phyloP scores from a whole-genome alignment of 768 basidiomycete species.

The Tulasnella sp. region DNA sequence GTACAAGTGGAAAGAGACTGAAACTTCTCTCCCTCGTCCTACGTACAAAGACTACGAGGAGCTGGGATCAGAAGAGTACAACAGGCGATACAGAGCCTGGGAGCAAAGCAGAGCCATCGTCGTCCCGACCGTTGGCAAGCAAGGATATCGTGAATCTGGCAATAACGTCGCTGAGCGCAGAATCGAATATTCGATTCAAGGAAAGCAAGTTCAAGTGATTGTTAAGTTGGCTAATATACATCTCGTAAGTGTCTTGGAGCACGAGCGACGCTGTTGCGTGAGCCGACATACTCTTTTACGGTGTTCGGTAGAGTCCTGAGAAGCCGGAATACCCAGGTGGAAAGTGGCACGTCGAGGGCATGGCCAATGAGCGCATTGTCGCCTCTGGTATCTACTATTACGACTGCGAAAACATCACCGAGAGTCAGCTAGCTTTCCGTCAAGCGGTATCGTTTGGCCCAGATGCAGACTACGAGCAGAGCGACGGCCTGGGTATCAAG shows the following conservation, averaged over 20 bases:
- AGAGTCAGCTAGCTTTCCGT: constrained; percentile 10
- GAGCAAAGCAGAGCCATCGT: background rate
- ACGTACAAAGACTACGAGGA: background rate
- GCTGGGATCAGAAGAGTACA: background rate
- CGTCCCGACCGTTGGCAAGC: background rate
- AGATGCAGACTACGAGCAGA: background rate
- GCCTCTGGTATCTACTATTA: constrained; percentile 26
- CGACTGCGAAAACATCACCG: constrained; percentile 15
- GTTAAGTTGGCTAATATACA: constrained; percentile 32
- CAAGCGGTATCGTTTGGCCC: background rate
- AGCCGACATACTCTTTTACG: background rate
- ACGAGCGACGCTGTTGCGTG: background rate
- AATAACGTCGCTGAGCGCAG: background rate
- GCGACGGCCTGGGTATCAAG: background rate
- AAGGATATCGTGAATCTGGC: background rate
- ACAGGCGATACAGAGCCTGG: background rate
- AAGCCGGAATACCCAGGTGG: constrained; percentile 43
- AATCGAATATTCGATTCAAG: constrained; percentile 2
- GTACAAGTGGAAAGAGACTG: background rate
- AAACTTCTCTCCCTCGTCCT: background rate
- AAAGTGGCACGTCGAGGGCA: constrained; percentile 38
- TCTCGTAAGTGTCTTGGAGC: constrained; percentile 19
- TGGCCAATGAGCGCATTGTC: constrained; percentile 30
- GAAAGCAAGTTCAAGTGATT: constrained; percentile 28
- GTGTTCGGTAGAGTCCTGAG: constrained; percentile 29